phyloP scores from a whole-genome alignment of 73 alveolate species.

The Paraurostyla sp. region DNA sequence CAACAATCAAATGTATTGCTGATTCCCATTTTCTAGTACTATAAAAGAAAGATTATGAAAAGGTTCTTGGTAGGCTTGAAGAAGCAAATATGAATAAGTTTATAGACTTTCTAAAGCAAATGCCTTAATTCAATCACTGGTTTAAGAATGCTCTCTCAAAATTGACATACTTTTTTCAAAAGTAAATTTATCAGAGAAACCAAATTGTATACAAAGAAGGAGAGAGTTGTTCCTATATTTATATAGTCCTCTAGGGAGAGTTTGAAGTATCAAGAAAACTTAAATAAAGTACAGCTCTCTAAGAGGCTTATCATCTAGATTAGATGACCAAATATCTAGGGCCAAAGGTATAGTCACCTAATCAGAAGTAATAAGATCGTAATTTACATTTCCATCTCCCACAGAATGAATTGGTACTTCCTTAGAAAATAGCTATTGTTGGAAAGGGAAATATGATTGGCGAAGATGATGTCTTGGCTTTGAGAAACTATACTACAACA shows the following conservation, averaged over 20 bases:
- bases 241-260: conserved; percentile 74
- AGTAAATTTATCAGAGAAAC: conserved; percentile 45
- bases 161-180: conserved; percentile 60
- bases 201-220: conserved; percentile 71
- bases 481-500: conserved; percentile 37
- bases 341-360: not conserved
- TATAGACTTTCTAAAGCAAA: conserved; percentile 50
- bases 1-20: conserved; percentile 77
- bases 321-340: conserved; percentile 4
- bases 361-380: conserved; percentile 1
- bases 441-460: conserved; percentile 70
- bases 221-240: conserved; percentile 48
- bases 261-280: conserved; percentile 70
- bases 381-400: not conserved
- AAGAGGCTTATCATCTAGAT: no score
- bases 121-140: conserved; percentile 72
- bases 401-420: not conserved
- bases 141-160: conserved; percentile 56
- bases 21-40: conserved; percentile 54
- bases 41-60: conserved; percentile 48
- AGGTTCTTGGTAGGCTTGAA: conserved; percentile 62
- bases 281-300: not conserved
- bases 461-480: conserved; percentile 54
- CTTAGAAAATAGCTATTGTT: conserved; percentile 21
- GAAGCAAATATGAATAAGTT: conserved; percentile 47